These are phyloP conservation scores for Coix lacrymajobi DNA, from an alignment of 176 grass and related monocot genomes.

Conservation along the genomic window DNA sequence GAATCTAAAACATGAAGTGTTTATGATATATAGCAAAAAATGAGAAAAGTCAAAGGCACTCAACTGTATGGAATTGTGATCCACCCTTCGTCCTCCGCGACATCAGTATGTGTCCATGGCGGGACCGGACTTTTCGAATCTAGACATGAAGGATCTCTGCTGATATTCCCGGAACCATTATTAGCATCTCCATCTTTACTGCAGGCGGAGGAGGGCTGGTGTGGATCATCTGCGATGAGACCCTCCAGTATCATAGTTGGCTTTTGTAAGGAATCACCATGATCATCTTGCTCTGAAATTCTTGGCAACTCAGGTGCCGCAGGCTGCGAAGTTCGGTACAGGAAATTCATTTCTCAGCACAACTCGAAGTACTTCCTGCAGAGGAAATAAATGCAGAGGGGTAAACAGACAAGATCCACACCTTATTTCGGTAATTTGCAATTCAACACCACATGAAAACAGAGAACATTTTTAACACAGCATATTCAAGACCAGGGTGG, in stretches of 20 bases:
- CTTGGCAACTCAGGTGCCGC: constrained; percentile 26
- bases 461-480: neutral
- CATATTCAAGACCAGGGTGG: neutral
- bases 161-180: constrained; percentile 10
- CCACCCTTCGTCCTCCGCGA: constrained; percentile 54
- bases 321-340: constrained; percentile 46
- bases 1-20: neutral
- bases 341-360: constrained; percentile 52
- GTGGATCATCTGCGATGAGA: constrained; percentile 50
- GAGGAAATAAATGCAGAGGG: neutral
- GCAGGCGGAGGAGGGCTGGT: neutral
- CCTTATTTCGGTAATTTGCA: neutral
- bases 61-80: constrained; percentile 61
- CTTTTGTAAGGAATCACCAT: neutral
- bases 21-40: neutral
- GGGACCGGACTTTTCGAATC: constrained; percentile 1
- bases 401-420: neutral
- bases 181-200: constrained; percentile 6
- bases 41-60: constrained; percentile 14
- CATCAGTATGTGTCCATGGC: constrained; percentile 47
- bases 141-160: neutral
- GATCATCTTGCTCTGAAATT: constrained; percentile 29
- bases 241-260: constrained; percentile 50
- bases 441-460: neutral
- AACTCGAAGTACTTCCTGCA: constrained; percentile 5